Percentiles rank a stretch among this genome's conserved stretches.
Evolutionary conservation across 139 green algal species (phyloP).

Genomic region (Medakamo hakoo): DNA sequence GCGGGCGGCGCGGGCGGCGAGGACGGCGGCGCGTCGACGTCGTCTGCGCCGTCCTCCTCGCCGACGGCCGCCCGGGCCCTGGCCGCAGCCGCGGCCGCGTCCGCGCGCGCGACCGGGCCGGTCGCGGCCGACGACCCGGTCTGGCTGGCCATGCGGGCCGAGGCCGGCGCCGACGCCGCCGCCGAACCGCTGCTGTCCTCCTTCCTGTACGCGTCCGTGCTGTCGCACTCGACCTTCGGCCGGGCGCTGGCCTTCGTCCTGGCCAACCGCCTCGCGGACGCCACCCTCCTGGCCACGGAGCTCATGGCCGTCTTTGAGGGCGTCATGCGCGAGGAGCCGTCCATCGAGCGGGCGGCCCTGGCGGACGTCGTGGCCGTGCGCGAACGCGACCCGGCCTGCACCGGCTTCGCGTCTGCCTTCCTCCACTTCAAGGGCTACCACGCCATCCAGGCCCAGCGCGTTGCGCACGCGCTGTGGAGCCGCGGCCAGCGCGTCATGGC

Average conservation of each 20-base stretch:
- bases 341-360: conserved; percentile 18
- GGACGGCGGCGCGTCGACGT: background rate
- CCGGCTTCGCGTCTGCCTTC: conserved; percentile 41
- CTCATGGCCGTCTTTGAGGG: conserved; percentile 23
- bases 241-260: conserved; percentile 39
- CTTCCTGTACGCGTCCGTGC: conserved; percentile 45
- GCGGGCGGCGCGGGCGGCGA: too few relatives aligned
- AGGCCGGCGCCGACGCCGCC: conserved; percentile 25
- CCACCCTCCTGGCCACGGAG: conserved; percentile 39
- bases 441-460: conserved; percentile 76
- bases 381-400: conserved; percentile 52
- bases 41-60: too few relatives aligned
- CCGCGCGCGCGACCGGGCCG: too few relatives aligned
- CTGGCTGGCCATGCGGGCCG: background rate
- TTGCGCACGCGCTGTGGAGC: conserved; percentile 78
- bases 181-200: conserved; percentile 36
- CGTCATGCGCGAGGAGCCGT: conserved; percentile 9
- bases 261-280: conserved; percentile 32
- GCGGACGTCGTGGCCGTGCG: conserved; percentile 26
- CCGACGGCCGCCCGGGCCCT: too few relatives aligned
- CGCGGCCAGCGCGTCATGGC: conserved; percentile 61
- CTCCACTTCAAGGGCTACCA: conserved; percentile 96
- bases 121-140: background rate
- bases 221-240: conserved; percentile 37
- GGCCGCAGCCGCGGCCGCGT: too few relatives aligned